phyloP scores from a whole-genome alignment of 208 protist genomes.

The Trypanosomatidae sp. region DNA sequence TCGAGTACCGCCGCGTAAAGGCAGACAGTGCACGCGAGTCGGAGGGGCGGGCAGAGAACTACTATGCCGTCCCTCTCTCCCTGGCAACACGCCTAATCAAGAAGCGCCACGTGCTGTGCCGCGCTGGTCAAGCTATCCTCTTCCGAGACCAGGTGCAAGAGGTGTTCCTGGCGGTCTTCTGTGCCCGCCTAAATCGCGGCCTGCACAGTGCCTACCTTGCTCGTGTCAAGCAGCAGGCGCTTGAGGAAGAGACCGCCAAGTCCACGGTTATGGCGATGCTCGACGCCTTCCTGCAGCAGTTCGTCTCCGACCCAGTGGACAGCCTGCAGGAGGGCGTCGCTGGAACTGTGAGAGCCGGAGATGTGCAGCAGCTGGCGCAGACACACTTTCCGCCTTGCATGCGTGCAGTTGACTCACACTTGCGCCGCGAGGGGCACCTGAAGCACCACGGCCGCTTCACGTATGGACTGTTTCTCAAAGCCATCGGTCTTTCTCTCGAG shows the following conservation, averaged over 20 bases:
- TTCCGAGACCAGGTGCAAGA: slow-evolving; percentile 81
- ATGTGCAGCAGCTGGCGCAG: slow-evolving; percentile 78
- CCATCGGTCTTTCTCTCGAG: slow-evolving; percentile 85
- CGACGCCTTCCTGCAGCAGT: slow-evolving; percentile 82
- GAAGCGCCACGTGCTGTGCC: slow-evolving; percentile 69
- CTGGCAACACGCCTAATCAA: slow-evolving; percentile 82
- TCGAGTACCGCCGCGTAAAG: slow-evolving; percentile 47
- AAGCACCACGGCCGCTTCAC: slow-evolving; percentile 91
- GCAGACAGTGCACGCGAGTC: slow-evolving; percentile 31
- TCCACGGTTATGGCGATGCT: slow-evolving; percentile 82
- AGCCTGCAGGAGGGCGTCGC: slow-evolving; percentile 51
- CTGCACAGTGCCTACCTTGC: slow-evolving; percentile 77
- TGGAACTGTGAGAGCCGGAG: slow-evolving; percentile 59
- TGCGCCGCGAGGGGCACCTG: slow-evolving; percentile 82
- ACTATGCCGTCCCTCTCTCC: slow-evolving; percentile 68
- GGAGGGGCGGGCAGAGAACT: slow-evolving; percentile 53
- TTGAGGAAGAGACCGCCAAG: slow-evolving; percentile 59
- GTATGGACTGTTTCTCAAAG: slow-evolving; percentile 91
- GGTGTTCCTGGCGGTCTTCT: slow-evolving; percentile 84
- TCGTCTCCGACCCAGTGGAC: slow-evolving; percentile 67
- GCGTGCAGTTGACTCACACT: slow-evolving; percentile 79
- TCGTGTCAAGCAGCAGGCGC: slow-evolving; percentile 58
- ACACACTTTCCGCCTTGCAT: slow-evolving; percentile 93
- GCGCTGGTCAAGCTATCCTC: slow-evolving; percentile 69
- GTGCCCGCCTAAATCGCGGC: slow-evolving; percentile 56